Conservation (phyloP, 2,329 filamentous ascomycete species). For the Neurospora sp. region DNA sequence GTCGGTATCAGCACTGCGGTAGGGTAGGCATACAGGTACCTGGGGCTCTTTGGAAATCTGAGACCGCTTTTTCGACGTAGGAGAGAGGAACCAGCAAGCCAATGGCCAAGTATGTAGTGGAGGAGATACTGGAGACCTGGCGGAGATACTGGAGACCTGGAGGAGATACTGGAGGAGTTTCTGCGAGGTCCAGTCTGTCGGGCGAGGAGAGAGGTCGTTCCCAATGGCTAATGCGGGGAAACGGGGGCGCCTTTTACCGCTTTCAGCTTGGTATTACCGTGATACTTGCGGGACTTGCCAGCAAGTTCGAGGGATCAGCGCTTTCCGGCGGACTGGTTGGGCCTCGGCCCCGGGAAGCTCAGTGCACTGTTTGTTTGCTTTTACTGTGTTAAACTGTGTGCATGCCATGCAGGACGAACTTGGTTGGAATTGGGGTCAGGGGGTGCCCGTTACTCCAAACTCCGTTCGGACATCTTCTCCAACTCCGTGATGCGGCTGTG, state of each 20-base stretch:
- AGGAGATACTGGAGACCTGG: background rate
- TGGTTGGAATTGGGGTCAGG: background rate
- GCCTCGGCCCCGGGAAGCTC: background rate
- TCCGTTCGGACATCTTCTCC: background rate
- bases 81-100: background rate
- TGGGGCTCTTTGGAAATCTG: background rate
- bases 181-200: background rate
- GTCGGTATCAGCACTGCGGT: background rate
- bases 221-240: background rate
- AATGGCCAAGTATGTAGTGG: background rate
- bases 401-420: background rate
- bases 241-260: background rate
- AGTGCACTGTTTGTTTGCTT: background rate
- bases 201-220: background rate
- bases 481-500: background rate
- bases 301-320: too few species aligned
- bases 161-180: background rate
- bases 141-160: background rate
- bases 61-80: background rate
- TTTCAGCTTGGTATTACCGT: background rate
- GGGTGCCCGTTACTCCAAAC: background rate
- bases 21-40: too few species aligned
- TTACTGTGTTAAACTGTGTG: background rate
- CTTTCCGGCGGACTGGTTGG: background rate
- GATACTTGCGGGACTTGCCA: background rate